These are phyloP conservation scores for Podospora sp. DNA, from an alignment of 495 filamentous ascomycete genomes.

Conservation along the genomic window DNA sequence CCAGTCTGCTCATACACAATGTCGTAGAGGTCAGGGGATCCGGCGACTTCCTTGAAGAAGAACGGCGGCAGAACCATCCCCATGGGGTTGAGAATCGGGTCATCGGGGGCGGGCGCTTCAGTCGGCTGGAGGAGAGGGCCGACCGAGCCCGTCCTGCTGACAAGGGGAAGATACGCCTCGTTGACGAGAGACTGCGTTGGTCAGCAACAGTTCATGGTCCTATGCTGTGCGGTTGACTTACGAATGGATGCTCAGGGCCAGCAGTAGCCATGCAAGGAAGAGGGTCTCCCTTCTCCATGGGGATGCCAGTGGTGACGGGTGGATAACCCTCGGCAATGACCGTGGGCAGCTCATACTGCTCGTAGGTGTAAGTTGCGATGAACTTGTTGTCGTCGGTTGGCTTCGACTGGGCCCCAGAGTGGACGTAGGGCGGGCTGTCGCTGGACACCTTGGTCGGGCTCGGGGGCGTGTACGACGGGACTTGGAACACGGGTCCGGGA, in stretches of 20 bases:
- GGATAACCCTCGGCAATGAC: neutral
- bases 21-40: neutral
- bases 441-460: neutral
- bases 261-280: neutral
- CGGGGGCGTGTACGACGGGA: neutral
- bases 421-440: slow-evolving; percentile 3
- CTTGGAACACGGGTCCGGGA: neutral
- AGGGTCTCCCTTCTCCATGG: neutral
- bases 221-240: neutral
- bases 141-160: slow-evolving; percentile 11
- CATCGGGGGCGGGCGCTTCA: neutral
- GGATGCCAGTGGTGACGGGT: neutral
- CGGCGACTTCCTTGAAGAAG: neutral
- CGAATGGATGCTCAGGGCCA: neutral
- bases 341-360: neutral
- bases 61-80: neutral
- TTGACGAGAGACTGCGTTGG: neutral
- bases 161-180: slow-evolving; percentile 8
- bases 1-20: neutral
- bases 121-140: slow-evolving; percentile 8
- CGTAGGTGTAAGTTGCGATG: slow-evolving; percentile 1
- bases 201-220: neutral
- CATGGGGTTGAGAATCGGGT: slow-evolving; percentile 14
- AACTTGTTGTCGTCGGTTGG: slow-evolving; percentile 8
- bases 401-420: neutral